Evolutionary conservation across 2,329 filamentous ascomycete genomes (phyloP).

Genomic region (Colletotrichum cereale): DNA sequence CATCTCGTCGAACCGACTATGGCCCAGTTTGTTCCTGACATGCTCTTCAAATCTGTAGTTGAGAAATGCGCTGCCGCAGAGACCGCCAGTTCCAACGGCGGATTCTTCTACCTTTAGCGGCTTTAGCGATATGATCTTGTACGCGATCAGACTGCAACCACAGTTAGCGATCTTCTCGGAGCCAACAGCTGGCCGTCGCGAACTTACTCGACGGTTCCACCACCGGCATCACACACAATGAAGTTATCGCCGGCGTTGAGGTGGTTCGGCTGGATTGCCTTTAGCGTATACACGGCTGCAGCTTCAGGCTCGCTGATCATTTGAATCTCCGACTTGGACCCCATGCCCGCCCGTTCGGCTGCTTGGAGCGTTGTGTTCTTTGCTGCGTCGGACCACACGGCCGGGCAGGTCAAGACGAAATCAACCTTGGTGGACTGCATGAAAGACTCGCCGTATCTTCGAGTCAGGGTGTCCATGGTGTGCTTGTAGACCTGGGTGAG

Average conservation of each 20-base stretch:
- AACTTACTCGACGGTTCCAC: conserved; percentile 75
- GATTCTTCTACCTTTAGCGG: conserved; percentile 82
- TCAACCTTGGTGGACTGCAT: conserved; percentile 82
- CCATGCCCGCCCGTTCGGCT: conserved; percentile 84
- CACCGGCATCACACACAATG: conserved; percentile 72
- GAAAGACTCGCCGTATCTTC: conserved; percentile 82
- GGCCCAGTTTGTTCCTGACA: conserved; percentile 75
- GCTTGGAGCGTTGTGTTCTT: conserved; percentile 86
- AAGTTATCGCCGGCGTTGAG: conserved; percentile 76
- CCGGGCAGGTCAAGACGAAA: conserved; percentile 84
- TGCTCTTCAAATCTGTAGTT: conserved; percentile 87
- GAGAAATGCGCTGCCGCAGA: conserved; percentile 83
- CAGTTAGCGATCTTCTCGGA: conserved; percentile 42
- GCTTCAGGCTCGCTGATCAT: conserved; percentile 87
- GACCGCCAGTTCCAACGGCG: conserved; percentile 81
- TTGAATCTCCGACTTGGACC: conserved; percentile 75
- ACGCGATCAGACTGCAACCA: conserved; percentile 74
- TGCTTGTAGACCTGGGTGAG: conserved; percentile 81
- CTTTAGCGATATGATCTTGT: conserved; percentile 80
- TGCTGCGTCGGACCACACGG: conserved; percentile 88
- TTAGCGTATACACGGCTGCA: conserved; percentile 83
- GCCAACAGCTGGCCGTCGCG: background rate
- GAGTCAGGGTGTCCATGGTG: conserved; percentile 81
- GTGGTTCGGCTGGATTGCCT: conserved; percentile 82
- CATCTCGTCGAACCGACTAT: conserved; percentile 78